Base-by-base conservation (phyloP, 2,329 filamentous ascomycete genomes). In the Leptographium galeiforme region DNA sequence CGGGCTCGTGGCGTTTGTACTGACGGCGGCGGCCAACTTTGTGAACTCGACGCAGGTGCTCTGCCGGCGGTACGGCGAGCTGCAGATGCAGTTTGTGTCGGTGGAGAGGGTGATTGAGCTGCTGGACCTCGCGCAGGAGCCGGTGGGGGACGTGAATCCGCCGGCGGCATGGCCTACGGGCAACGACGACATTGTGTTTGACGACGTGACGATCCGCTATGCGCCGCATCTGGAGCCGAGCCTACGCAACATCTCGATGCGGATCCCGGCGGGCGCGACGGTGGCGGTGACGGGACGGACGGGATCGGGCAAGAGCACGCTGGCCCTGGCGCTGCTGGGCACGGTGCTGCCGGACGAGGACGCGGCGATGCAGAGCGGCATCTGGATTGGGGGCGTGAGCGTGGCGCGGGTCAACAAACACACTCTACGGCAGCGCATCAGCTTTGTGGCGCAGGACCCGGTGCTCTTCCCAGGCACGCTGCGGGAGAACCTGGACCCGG, bases 21-120 rank as follows among this genome's bases (percentile, higher is more conserved):
- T 95, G 5, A 82, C 87, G 0, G 81, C 85, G 0, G 85, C 86
- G 0, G 75, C 77, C 7, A 79, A 77, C 55, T 85, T 87, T 58
- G 86, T 91, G 18, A 67, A 71, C 11, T 76, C 82, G 8, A 91
- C 86, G 0, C 86, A 90, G 62, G 70, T 72, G 2, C 76, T 95
- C 0, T 95, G 89, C 66, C 81, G 81, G 56, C 78, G 81, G 55
- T 95, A 95, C 61, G 89, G 89, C 2, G 81, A 87, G 62, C 74
- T 95, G 1, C 89, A 95, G 64, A 89, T 95, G 78, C 85, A 95
- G 63, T 95, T 95, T 59, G 89, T 95, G 0, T 90, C 86, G 0
- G 87, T 95, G 0, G 89, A 95, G 67, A 80, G 89, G 43, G 84
- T 95, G 0, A 81, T 93, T 11, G 87, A 93, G 65, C 75, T 95